phyloP scores from a whole-genome alignment of 768 basidiomycete genomes.

The Hericium alpestre region DNA sequence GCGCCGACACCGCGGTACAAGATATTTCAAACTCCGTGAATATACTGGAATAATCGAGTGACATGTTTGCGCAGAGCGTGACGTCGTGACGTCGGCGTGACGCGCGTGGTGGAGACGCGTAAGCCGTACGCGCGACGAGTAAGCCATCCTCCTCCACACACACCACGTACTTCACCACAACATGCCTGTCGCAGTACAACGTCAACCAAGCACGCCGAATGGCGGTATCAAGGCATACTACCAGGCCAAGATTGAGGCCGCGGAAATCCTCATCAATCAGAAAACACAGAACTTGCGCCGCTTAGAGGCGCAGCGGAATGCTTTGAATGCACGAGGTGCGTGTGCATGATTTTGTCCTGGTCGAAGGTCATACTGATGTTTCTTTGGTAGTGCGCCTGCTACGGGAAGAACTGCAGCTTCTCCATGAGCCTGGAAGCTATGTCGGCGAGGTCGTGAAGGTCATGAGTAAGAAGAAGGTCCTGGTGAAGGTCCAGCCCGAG shows the following conservation, averaged over 20 bases:
- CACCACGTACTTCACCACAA: not conserved
- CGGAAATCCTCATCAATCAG: slow-evolving; percentile 88
- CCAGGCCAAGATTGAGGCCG: slow-evolving; percentile 89
- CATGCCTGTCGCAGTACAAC: slow-evolving; percentile 30
- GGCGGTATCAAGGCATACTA: slow-evolving; percentile 84
- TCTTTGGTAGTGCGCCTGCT: slow-evolving; percentile 62
- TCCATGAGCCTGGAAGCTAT: slow-evolving; percentile 94
- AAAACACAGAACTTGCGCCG: slow-evolving; percentile 94
- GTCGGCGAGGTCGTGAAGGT: slow-evolving; percentile 97
- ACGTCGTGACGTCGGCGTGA: too few relatives aligned
- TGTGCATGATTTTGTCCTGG: not conserved
- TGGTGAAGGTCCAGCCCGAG: slow-evolving; percentile 97
- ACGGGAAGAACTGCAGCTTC: slow-evolving; percentile 82
- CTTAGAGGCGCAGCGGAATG: slow-evolving; percentile 94
- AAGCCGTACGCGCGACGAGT: not conserved
- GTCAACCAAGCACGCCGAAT: slow-evolving; percentile 26
- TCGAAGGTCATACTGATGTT: not conserved
- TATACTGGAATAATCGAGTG: not conserved
- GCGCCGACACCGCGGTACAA: not conserved
- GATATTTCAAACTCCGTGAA: not conserved
- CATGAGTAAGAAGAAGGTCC: slow-evolving; percentile 98
- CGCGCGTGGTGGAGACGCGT: not conserved
- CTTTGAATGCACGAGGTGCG: slow-evolving; percentile 87
- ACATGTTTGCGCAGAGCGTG: not conserved
- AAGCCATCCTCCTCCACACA: not conserved